Base-by-base conservation (phyloP, 2,329 filamentous ascomycete genomes). In the Aspergillus ruber region DNA sequence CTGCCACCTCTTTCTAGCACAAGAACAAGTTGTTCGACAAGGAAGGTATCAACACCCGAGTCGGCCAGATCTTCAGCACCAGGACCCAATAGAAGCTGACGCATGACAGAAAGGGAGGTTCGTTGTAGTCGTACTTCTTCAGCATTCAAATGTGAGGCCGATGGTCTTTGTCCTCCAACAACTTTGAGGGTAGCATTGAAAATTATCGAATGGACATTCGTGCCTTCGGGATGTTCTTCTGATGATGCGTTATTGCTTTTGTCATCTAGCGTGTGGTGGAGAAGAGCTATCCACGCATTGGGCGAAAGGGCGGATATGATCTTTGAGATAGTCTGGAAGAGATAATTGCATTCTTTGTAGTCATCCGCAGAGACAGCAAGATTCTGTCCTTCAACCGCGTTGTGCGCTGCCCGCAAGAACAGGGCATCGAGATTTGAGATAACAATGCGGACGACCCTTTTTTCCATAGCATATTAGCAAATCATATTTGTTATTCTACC, bases 271-370 rank as follows among this genome's bases (percentile, higher is more conserved):
- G 73, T 71, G 45, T 84, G 84, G 5, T 82, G 82, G 1, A 86
- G 81, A 35, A 94, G 69, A 4, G 84, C 77, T 10, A 78, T 74
- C 85, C 88, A 90, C 7, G 85, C 82, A 44, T 79, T 77, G 41
- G 86, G 82, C 17, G 78, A 85, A 48, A 82, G 80, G 66, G 81
- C 83, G 21, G 79, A 76, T 13, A 95, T 70, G 21, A 94, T 77
- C 54, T 88, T 86, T 4, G 83, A 83, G 1, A 95, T 66, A 2
- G 86, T 85, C 44, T 81, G 81, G 17, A 96, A 70, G 58, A 91
- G 85, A 64, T 95, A 94, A 2, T 88, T 71, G 51, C 84, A 88
- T 48, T 90, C 78, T 51, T 86, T 85, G 6, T 90, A 75, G 55
- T 94, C 86, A 52, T 89, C 82, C 1, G 56, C 47, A 4, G 59